Evolutionary conservation across 2,329 filamentous ascomycete species (phyloP).

Genomic region (Dryadomyces quercivorus): DNA sequence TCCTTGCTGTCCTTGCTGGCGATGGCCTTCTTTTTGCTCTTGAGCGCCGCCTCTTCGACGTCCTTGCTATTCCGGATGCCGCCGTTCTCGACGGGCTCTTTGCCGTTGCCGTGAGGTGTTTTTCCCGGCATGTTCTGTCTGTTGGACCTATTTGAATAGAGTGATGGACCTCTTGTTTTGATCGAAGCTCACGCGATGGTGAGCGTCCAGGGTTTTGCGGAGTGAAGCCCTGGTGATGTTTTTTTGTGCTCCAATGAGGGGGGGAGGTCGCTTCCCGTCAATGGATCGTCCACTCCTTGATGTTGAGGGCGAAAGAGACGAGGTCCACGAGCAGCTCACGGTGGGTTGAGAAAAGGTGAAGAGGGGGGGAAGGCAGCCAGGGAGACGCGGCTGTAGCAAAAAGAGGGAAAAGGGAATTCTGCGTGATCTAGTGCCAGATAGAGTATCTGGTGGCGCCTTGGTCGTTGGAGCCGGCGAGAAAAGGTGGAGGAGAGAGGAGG

Average conservation of each 20-base stretch:
- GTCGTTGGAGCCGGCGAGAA: not conserved
- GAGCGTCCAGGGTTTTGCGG: not conserved
- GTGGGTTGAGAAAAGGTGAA: not conserved
- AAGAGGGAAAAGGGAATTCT: not conserved
- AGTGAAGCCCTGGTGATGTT: too few species aligned
- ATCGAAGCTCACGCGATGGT: not conserved
- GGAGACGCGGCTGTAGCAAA: not conserved
- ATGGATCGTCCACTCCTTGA: too few species aligned
- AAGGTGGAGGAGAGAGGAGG: not conserved
- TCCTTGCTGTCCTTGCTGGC: slow-evolving; percentile 61
- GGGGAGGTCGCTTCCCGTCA: not conserved
- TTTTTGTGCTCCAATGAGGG: too few species aligned
- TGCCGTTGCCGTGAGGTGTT: slow-evolving; percentile 60
- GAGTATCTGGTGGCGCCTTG: too few species aligned
- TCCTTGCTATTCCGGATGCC: slow-evolving; percentile 53
- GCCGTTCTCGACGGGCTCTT: slow-evolving; percentile 57
- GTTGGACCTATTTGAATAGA: slow-evolving; percentile 2
- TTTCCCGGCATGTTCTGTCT: slow-evolving; percentile 51
- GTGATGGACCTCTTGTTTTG: not conserved
- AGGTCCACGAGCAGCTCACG: not conserved
- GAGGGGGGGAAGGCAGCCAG: not conserved
- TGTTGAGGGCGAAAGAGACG: too few species aligned
- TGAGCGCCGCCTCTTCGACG: slow-evolving; percentile 43
- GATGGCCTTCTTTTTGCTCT: slow-evolving; percentile 47
- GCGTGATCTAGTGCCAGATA: not conserved